Evolutionary conservation across 1,284 basidiomycete genomes (phyloP).

Genomic region (Athelia sp.): DNA sequence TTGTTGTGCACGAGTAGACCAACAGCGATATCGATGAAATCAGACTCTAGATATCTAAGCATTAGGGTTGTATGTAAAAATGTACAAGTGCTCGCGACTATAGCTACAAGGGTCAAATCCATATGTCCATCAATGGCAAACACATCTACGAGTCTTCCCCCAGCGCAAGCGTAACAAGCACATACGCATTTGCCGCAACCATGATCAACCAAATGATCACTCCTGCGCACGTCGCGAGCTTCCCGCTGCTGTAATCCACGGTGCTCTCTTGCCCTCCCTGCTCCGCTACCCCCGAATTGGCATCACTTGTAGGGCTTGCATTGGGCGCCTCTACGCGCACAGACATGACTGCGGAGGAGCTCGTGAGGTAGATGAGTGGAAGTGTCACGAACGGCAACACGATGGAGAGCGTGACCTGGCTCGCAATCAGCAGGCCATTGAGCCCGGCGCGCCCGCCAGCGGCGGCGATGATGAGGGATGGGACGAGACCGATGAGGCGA

Average conservation of each 20-base stretch:
- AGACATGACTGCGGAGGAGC: constrained; percentile 53
- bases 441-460: constrained; percentile 65
- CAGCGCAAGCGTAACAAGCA: constrained; percentile 41
- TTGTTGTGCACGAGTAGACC: too few relatives aligned
- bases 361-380: constrained; percentile 63
- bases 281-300: neutral
- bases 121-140: too few relatives aligned
- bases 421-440: constrained; percentile 70
- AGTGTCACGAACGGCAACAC: constrained; percentile 75
- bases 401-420: constrained; percentile 73
- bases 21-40: too few relatives aligned
- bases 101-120: too few relatives aligned
- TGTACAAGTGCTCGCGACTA: too few relatives aligned
- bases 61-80: too few relatives aligned
- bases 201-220: constrained; percentile 61
- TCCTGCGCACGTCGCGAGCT: constrained; percentile 48
- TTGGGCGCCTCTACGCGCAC: constrained; percentile 18
- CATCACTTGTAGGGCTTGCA: too few relatives aligned
- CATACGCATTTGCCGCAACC: constrained; percentile 66
- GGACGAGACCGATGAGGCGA: constrained; percentile 69
- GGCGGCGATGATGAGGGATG: constrained; percentile 65
- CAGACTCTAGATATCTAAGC: too few relatives aligned
- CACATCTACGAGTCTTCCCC: neutral
- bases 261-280: constrained; percentile 7
- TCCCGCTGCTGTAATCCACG: constrained; percentile 62